Evolutionary conservation across 768 basidiomycete species (phyloP).

Genomic region (Saitozyma sp.): DNA sequence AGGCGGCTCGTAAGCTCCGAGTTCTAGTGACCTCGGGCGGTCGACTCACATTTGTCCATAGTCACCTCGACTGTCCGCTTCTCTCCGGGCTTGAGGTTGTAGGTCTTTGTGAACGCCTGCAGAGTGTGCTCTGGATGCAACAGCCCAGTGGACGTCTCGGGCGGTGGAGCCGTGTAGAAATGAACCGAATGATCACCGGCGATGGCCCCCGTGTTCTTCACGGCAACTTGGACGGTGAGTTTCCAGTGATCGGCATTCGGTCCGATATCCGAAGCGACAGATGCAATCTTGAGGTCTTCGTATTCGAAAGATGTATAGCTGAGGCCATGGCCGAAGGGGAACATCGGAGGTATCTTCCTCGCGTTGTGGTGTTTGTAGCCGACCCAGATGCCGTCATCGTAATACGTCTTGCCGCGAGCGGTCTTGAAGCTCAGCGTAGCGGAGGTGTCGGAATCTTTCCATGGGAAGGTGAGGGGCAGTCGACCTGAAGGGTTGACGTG

Average conservation of each 20-base stretch:
- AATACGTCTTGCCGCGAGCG: constrained; percentile 12
- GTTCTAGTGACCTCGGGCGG: not conserved
- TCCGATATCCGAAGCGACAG: not conserved
- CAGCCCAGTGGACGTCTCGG: constrained; percentile 3
- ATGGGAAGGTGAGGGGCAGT: constrained; percentile 57
- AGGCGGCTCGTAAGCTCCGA: not conserved
- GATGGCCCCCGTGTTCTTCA: constrained; percentile 61
- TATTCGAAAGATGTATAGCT: constrained; percentile 71
- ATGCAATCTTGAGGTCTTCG: constrained; percentile 55
- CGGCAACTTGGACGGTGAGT: constrained; percentile 22
- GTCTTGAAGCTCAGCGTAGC: constrained; percentile 60
- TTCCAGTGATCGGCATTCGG: constrained; percentile 22
- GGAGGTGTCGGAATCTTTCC: constrained; percentile 63
- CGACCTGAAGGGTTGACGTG: constrained; percentile 36
- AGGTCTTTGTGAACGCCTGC: constrained; percentile 56
- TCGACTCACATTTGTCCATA: constrained; percentile 35
- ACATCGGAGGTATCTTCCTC: constrained; percentile 58
- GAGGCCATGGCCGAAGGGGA: constrained; percentile 72
- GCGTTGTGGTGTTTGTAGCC: constrained; percentile 55
- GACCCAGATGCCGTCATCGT: constrained; percentile 23
- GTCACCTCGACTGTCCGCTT: constrained; percentile 33
- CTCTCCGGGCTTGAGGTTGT: constrained; percentile 40
- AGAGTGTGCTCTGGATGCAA: constrained; percentile 57
- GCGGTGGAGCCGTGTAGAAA: constrained; percentile 58
- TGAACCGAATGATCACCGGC: constrained; percentile 66